Evolutionary conservation across 352 stramenopile genomes (phyloP).

Genomic region (Blastocystis sp.): DNA sequence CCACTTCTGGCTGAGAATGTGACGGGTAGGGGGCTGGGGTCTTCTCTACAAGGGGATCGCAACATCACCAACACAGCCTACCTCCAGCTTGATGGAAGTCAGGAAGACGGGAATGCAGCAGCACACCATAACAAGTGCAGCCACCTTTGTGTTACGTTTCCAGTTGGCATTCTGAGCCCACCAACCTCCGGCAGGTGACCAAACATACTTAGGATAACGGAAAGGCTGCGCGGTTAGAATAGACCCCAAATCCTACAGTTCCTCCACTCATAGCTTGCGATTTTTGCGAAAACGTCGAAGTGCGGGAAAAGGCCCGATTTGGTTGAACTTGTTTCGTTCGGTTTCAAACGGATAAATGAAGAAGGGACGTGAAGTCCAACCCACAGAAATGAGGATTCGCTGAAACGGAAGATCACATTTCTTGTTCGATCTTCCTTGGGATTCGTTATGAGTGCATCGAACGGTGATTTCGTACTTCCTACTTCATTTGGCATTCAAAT

Average conservation of each 20-base stretch:
- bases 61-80: background rate
- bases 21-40: slow-evolving; percentile 9
- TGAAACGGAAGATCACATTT: background rate
- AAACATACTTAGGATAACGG: slow-evolving; percentile 56
- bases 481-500: background rate
- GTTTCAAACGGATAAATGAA: background rate
- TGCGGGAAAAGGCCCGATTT: background rate
- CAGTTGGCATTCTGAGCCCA: slow-evolving; percentile 54
- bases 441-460: background rate
- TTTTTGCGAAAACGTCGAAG: slow-evolving; percentile 4
- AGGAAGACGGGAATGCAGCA: slow-evolving; percentile 51
- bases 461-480: background rate
- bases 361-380: background rate
- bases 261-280: slow-evolving; percentile 50
- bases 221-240: slow-evolving; percentile 25
- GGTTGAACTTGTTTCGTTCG: background rate
- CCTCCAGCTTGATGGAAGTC: slow-evolving; percentile 17
- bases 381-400: background rate
- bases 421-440: background rate
- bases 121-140: slow-evolving; percentile 20
- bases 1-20: slow-evolving; percentile 56
- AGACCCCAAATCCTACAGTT: background rate
- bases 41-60: slow-evolving; percentile 37
- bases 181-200: slow-evolving; percentile 51
- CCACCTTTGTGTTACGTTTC: slow-evolving; percentile 39